These are phyloP conservation scores for Geotrichum restrictum DNA, from an alignment of 1,139 yeast genomes.

Conservation along the genomic window DNA sequence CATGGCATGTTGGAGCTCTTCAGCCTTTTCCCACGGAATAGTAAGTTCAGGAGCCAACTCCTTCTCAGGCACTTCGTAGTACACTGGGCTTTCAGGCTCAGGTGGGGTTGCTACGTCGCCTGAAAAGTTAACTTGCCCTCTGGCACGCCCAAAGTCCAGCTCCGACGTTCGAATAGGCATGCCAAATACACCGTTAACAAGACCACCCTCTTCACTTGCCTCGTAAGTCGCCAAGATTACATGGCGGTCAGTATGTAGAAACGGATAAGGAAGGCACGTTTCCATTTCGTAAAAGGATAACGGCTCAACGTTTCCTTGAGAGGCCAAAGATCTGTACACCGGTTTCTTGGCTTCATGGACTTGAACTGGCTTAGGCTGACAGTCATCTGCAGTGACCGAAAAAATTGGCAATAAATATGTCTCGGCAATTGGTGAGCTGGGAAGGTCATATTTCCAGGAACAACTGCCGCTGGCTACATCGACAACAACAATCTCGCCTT, in stretches of 20 bases:
- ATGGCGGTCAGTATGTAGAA: conserved; percentile 45
- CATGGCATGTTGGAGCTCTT: conserved; percentile 34
- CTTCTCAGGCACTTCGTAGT: conserved; percentile 26
- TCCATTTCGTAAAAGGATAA: conserved; percentile 63
- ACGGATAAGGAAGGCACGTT: conserved; percentile 55
- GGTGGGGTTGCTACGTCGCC: background rate
- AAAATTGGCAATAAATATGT: conserved; percentile 10
- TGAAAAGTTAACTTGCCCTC: conserved; percentile 29
- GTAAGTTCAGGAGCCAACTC: conserved; percentile 17
- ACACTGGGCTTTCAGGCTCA: background rate
- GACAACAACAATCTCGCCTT: conserved; percentile 43
- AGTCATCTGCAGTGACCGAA: background rate
- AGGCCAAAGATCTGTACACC: background rate
- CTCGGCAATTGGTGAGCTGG: conserved; percentile 32
- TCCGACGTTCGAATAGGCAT: conserved; percentile 21
- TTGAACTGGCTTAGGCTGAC: background rate
- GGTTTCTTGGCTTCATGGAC: background rate
- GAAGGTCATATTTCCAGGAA: conserved; percentile 47
- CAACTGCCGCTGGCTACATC: conserved; percentile 47
- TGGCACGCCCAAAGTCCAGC: conserved; percentile 31
- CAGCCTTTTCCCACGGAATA: conserved; percentile 21
- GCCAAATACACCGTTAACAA: conserved; percentile 24
- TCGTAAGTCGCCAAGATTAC: conserved; percentile 31
- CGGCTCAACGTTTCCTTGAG: conserved; percentile 39
- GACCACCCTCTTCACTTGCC: conserved; percentile 16